Conservation (phyloP, 2,329 filamentous ascomycete species). For the Apiospora koreana region DNA sequence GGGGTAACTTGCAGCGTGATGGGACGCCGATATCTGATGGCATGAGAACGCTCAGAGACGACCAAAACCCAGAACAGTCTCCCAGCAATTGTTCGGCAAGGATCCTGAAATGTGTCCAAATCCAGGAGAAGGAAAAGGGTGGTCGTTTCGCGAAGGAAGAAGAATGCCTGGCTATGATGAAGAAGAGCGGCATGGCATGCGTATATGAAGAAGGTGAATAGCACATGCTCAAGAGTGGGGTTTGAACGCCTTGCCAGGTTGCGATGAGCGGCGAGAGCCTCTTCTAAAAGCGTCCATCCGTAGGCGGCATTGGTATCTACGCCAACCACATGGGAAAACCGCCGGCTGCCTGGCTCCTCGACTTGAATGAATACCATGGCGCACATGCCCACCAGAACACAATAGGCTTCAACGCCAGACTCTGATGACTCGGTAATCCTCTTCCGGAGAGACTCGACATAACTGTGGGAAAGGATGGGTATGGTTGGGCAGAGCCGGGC, state of each 20-base stretch:
- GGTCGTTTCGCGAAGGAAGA: slow-evolving; percentile 45
- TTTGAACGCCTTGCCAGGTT: slow-evolving; percentile 34
- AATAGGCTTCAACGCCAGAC: slow-evolving; percentile 35
- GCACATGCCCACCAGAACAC: slow-evolving; percentile 40
- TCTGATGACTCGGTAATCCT: slow-evolving; percentile 25
- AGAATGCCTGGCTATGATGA: slow-evolving; percentile 46
- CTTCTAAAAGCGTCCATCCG: slow-evolving; percentile 39
- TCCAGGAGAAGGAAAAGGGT: slow-evolving; percentile 40
- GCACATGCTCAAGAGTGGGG: slow-evolving; percentile 40
- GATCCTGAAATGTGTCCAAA: slow-evolving; percentile 27
- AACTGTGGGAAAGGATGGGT: slow-evolving; percentile 41
- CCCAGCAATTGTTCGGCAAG: slow-evolving; percentile 29
- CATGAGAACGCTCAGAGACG: slow-evolving; percentile 45
- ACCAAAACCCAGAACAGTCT: slow-evolving; percentile 46
- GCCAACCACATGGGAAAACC: slow-evolving; percentile 33
- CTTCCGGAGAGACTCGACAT: slow-evolving; percentile 33
- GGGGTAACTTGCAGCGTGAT: slow-evolving; percentile 44
- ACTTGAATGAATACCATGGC: slow-evolving; percentile 44
- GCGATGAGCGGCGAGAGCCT: slow-evolving; percentile 36
- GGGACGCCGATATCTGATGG: slow-evolving; percentile 45
- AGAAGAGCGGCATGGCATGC: slow-evolving; percentile 43
- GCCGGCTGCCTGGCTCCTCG: slow-evolving; percentile 36
- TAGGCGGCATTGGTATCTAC: slow-evolving; percentile 38
- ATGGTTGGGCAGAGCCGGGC: slow-evolving; percentile 42
- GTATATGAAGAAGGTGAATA: slow-evolving; percentile 46